Conservation (phyloP, 2,329 filamentous ascomycete genomes). For the Sclerotinia subarctica region DNA sequence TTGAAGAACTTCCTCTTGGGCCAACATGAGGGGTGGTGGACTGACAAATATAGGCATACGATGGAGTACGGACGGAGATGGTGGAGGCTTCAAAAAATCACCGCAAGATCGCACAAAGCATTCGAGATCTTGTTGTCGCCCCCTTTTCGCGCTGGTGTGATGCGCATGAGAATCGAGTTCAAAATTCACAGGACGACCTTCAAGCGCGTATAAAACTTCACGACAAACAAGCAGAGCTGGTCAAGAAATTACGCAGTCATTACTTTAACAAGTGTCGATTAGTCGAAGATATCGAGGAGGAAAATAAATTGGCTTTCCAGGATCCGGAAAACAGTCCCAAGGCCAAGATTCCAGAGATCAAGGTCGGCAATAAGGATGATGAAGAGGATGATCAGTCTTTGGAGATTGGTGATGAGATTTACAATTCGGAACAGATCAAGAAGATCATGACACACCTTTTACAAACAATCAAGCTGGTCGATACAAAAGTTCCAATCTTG, state of each 20-base stretch:
- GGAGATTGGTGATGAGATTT: conserved; percentile 88
- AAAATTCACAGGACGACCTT: conserved; percentile 92
- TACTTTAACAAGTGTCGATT: conserved; percentile 99
- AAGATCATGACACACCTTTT: conserved; percentile 85
- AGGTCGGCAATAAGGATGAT: conserved; percentile 68
- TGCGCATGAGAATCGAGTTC: conserved; percentile 83
- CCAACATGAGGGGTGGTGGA: conserved; percentile 17
- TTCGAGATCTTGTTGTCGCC: conserved; percentile 89
- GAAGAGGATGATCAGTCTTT: conserved; percentile 78
- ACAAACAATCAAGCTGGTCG: conserved; percentile 78
- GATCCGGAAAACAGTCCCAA: conserved; percentile 72
- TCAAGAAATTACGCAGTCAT: conserved; percentile 89
- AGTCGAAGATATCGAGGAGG: conserved; percentile 94
- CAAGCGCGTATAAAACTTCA: conserved; percentile 88
- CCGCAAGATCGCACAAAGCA: conserved; percentile 93
- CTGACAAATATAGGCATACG: conserved; percentile 67
- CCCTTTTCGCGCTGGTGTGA: conserved; percentile 97
- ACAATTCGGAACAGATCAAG: conserved; percentile 82
- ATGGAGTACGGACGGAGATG: conserved; percentile 91
- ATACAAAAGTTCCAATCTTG: conserved; percentile 92
- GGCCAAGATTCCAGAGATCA: conserved; percentile 75
- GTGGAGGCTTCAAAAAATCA: conserved; percentile 84
- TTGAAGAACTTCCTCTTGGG: conserved; percentile 39
- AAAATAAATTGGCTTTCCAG: conserved; percentile 97
- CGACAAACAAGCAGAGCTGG: conserved; percentile 83